Evolutionary conservation across 2,329 filamentous ascomycete species (phyloP).

Genomic region (Samsoniella hepiali): DNA sequence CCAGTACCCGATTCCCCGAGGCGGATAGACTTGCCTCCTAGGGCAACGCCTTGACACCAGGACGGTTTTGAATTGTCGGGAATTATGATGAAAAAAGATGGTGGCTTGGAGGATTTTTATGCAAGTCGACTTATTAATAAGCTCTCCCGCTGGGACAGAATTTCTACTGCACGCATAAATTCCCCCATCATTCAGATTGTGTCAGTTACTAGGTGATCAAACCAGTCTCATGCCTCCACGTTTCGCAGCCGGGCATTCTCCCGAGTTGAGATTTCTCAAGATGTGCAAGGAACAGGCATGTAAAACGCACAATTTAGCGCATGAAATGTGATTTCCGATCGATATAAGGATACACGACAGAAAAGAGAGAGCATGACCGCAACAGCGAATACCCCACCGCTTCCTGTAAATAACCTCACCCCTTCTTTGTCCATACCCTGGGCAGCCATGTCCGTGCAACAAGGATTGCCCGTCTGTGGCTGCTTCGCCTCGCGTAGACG

Average conservation of each 20-base stretch:
- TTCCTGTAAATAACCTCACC: neutral
- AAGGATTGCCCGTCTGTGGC: constrained; percentile 11
- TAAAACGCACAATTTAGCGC: constrained; percentile 1
- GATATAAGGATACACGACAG: neutral
- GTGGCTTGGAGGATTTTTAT: neutral
- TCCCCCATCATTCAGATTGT: neutral
- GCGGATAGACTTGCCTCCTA: neutral
- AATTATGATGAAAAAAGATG: constrained; percentile 3
- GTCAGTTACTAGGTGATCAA: neutral
- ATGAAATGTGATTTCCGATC: neutral
- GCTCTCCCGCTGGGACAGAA: neutral
- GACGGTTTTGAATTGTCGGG: neutral
- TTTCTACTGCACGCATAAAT: neutral
- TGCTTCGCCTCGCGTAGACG: constrained; percentile 9
- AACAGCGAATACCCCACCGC: neutral
- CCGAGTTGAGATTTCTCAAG: neutral
- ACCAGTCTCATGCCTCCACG: neutral
- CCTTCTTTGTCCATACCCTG: neutral
- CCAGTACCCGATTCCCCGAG: neutral
- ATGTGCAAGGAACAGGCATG: constrained; percentile 1
- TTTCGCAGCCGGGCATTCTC: neutral
- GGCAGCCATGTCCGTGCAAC: neutral
- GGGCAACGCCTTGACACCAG: neutral
- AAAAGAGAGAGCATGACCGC: neutral
- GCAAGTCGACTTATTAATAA: neutral